phyloP scores from a whole-genome alignment of 208 protist species.

The Acanthamoeba castellanii region DNA sequence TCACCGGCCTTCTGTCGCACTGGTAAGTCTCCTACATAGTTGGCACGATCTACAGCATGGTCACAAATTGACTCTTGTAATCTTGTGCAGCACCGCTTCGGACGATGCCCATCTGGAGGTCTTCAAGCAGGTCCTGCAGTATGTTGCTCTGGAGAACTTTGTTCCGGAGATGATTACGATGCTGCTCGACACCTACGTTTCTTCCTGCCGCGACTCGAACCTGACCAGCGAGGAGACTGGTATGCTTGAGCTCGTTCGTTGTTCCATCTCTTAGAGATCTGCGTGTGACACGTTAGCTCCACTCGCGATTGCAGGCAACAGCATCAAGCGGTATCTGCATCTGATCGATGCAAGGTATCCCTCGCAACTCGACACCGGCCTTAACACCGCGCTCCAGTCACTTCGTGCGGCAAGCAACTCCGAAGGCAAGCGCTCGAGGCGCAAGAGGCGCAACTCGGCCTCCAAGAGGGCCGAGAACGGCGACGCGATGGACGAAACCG shows the following conservation, averaged over 20 bases:
- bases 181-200: conserved; percentile 27
- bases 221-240: not conserved
- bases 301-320: not conserved
- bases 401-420: not conserved
- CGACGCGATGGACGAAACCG: not conserved
- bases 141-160: conserved; percentile 21
- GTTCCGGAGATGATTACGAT: conserved; percentile 17
- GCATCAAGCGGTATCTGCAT: conserved; percentile 4
- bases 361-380: conserved; percentile 37
- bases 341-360: conserved; percentile 40
- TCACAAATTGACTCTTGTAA: not conserved
- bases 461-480: not conserved
- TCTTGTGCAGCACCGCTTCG: not conserved
- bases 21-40: conserved; percentile 10
- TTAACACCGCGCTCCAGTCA: conserved; percentile 42
- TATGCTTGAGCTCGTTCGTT: not conserved
- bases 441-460: conserved; percentile 18
- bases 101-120: not conserved
- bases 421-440: not conserved
- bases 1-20: conserved; percentile 14
- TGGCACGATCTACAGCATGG: not conserved
- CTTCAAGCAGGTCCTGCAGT: conserved; percentile 48
- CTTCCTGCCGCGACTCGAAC: not conserved
- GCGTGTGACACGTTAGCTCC: not conserved
- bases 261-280: not conserved